Evolutionary conservation across 495 filamentous ascomycete species (phyloP).

Genomic region (Oidiodendron maius): DNA sequence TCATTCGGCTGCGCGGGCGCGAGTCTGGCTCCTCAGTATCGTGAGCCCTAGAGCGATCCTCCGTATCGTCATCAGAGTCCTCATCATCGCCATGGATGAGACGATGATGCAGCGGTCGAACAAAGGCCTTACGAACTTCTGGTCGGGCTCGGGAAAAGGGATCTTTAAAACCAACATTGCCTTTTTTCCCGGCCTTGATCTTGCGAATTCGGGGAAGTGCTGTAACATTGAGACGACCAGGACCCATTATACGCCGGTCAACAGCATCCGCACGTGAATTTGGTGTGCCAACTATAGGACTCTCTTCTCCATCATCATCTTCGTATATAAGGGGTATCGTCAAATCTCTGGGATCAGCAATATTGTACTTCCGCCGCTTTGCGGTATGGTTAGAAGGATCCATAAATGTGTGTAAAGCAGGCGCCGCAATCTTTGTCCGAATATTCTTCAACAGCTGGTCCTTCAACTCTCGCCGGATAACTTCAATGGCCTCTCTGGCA

Average conservation of each 20-base stretch:
- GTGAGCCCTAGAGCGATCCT: slow-evolving; percentile 56
- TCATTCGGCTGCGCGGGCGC: slow-evolving; percentile 71
- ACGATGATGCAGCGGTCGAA: slow-evolving; percentile 52
- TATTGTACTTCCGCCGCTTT: slow-evolving; percentile 66
- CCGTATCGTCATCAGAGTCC: slow-evolving; percentile 60
- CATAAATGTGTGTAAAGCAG: slow-evolving; percentile 76
- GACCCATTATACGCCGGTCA: slow-evolving; percentile 32
- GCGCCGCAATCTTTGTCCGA: slow-evolving; percentile 74
- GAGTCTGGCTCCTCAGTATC: slow-evolving; percentile 84
- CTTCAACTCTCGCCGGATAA: slow-evolving; percentile 72
- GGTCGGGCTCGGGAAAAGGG: slow-evolving; percentile 64
- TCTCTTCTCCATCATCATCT: slow-evolving; percentile 40
- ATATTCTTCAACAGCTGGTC: slow-evolving; percentile 82
- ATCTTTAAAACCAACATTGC: slow-evolving; percentile 67
- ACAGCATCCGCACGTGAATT: slow-evolving; percentile 58
- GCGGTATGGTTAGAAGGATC: slow-evolving; percentile 71
- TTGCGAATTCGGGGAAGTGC: slow-evolving; percentile 70
- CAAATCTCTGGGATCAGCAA: slow-evolving; percentile 59
- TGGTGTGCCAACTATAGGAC: slow-evolving; percentile 57
- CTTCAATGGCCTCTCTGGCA: slow-evolving; percentile 70
- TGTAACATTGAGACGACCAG: slow-evolving; percentile 51
- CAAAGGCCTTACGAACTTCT: slow-evolving; percentile 31
- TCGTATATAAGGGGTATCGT: slow-evolving; percentile 30
- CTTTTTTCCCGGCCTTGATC: slow-evolving; percentile 51
- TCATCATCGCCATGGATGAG: slow-evolving; percentile 47